phyloP scores from a whole-genome alignment of 2,329 filamentous ascomycete species.

The Hypoxylon sp. region DNA sequence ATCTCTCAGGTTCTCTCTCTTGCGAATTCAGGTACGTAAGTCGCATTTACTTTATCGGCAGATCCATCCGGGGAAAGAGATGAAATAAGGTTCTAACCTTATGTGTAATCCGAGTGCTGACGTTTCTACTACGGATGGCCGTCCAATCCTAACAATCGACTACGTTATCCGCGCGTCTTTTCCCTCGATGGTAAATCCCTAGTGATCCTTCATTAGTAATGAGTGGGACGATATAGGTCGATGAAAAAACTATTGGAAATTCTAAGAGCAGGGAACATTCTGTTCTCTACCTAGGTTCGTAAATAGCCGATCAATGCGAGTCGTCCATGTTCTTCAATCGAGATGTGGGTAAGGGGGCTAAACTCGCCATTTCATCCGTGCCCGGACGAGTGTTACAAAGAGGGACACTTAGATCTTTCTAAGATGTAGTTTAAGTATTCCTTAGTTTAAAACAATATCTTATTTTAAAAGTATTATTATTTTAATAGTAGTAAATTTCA shows the following conservation, averaged over 20 bases:
- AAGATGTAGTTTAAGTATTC: too few relatives aligned
- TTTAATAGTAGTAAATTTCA: too few relatives aligned
- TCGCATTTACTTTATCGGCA: not conserved
- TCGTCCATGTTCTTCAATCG: not conserved
- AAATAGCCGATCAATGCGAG: not conserved
- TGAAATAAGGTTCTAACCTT: constrained; percentile 1
- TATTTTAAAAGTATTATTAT: too few relatives aligned
- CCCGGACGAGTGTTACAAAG: not conserved
- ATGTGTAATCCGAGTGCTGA: constrained; percentile 1
- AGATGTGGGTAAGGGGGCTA: not conserved
- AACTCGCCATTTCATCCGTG: not conserved
- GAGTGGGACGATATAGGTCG: not conserved
- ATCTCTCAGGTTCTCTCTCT: not conserved
- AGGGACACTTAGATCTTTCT: not conserved
- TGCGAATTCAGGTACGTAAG: constrained; percentile 2
- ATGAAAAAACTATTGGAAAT: not conserved
- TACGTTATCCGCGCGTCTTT: constrained; percentile 1
- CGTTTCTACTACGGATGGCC: not conserved
- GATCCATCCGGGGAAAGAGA: not conserved
- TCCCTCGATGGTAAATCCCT: too few relatives aligned
- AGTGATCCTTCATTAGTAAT: too few relatives aligned
- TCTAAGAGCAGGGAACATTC: not conserved
- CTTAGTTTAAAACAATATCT: too few relatives aligned
- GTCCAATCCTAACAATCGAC: not conserved
- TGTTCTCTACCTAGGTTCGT: too few relatives aligned